Conservation (phyloP, 306 rosid genomes). For the Vigna angularis region DNA sequence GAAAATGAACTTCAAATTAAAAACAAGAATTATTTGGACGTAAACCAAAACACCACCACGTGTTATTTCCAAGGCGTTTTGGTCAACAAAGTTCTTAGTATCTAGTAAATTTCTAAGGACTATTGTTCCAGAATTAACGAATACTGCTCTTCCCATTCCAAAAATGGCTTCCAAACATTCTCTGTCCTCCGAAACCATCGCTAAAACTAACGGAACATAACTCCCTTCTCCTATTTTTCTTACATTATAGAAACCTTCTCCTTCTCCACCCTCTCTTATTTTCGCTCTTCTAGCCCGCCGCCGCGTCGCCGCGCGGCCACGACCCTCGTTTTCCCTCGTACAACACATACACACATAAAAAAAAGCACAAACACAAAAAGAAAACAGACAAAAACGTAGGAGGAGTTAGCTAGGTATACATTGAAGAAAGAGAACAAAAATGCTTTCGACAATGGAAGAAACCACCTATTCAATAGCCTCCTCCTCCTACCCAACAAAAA, state of each 20-base stretch:
- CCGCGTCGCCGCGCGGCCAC: conserved; percentile 57
- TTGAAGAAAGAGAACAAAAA: too few relatives aligned
- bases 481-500: conserved; percentile 19
- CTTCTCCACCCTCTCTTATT: conserved; percentile 37
- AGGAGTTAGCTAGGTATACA: not conserved
- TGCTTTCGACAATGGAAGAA: not conserved
- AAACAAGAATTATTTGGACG: too few relatives aligned
- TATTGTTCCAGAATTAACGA: too few relatives aligned
- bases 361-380: too few relatives aligned
- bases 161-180: not conserved
- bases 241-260: conserved; percentile 35
- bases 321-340: not conserved
- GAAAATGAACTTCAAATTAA: too few relatives aligned
- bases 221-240: conserved; percentile 40
- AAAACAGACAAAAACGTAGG: not conserved
- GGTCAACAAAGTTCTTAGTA: too few relatives aligned
- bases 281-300: conserved; percentile 46
- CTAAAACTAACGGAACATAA: conserved; percentile 62
- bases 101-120: too few relatives aligned
- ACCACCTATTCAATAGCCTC: not conserved
- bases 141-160: not conserved
- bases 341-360: not conserved
- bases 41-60: too few relatives aligned
- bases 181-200: conserved; percentile 42
- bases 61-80: too few relatives aligned